Conservation (phyloP, 768 basidiomycete species). For the Mycena rosella region DNA sequence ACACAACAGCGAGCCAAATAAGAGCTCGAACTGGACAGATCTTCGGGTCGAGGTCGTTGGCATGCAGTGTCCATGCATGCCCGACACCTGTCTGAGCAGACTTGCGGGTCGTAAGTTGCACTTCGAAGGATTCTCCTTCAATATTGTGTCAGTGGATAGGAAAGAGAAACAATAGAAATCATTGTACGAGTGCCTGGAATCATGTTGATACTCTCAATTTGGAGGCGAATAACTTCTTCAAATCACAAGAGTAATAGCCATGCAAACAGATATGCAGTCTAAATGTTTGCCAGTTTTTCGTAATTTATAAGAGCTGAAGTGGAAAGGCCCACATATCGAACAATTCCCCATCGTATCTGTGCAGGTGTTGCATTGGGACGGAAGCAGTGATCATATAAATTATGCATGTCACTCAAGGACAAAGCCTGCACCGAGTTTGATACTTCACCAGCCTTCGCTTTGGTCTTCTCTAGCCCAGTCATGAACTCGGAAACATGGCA, state of each 20-base stretch:
- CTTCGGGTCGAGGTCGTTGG: conserved; percentile 36
- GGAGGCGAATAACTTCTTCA: conserved; percentile 34
- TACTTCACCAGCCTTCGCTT: conserved; percentile 36
- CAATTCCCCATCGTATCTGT: conserved; percentile 8
- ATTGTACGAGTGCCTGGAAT: conserved; percentile 19
- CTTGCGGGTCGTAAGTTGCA: conserved; percentile 28
- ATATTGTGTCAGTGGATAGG: neutral
- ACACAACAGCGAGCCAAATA: conserved; percentile 30
- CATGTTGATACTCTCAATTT: conserved; percentile 35
- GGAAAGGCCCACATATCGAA: conserved; percentile 3
- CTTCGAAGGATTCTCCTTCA: conserved; percentile 9
- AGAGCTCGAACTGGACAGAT: conserved; percentile 37
- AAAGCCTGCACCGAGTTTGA: conserved; percentile 40
- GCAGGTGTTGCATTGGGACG: conserved; percentile 1
- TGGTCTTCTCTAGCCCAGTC: conserved; percentile 41
- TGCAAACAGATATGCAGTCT: conserved; percentile 36
- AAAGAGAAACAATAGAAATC: neutral
- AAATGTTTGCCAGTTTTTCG: neutral
- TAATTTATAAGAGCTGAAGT: neutral
- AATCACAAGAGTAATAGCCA: conserved; percentile 36
- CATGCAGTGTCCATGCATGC: conserved; percentile 33
- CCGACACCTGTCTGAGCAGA: conserved; percentile 34
- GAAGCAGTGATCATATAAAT: conserved; percentile 33
- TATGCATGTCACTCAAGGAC: conserved; percentile 35
- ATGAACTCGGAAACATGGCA: conserved; percentile 38